Percentiles rank a stretch among this genome's conserved stretches.
phyloP scores from a whole-genome alignment of 805 yeast genomes.

The Yamadazyma endophytica region DNA sequence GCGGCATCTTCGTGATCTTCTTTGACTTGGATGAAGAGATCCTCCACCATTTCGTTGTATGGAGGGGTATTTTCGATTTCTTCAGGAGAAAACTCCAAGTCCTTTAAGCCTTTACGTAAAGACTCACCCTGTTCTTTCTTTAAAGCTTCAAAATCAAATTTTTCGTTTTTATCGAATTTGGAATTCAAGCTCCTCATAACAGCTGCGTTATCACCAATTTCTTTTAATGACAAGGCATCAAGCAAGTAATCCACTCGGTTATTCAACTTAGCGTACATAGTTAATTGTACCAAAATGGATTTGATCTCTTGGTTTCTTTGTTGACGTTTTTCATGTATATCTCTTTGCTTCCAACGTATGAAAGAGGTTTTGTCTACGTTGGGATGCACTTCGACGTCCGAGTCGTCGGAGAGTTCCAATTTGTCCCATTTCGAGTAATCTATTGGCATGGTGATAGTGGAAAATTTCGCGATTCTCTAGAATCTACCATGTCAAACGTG shows the following conservation, averaged over 20 bases:
- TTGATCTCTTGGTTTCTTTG: slow-evolving; percentile 76
- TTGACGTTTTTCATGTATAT: slow-evolving; percentile 87
- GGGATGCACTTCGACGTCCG: slow-evolving; percentile 96
- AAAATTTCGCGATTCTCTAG: too few relatives aligned
- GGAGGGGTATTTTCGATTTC: slow-evolving; percentile 50
- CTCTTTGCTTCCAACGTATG: slow-evolving; percentile 94
- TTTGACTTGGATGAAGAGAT: slow-evolving; percentile 72
- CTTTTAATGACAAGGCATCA: slow-evolving; percentile 33
- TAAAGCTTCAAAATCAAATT: slow-evolving; percentile 43
- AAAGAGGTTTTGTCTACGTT: slow-evolving; percentile 93
- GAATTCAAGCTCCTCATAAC: slow-evolving; percentile 41
- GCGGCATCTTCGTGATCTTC: slow-evolving; percentile 53
- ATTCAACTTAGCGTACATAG: slow-evolving; percentile 76
- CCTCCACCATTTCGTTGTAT: slow-evolving; percentile 91
- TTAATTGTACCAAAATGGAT: slow-evolving; percentile 68
- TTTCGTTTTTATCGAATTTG: slow-evolving; percentile 57
- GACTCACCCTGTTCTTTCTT: slow-evolving; percentile 34
- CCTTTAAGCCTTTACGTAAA: slow-evolving; percentile 42
- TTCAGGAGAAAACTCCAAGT: slow-evolving; percentile 30
- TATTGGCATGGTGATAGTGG: slow-evolving; percentile 69
- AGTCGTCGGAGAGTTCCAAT: slow-evolving; percentile 92
- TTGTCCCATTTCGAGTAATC: slow-evolving; percentile 99
- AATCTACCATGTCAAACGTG: too few relatives aligned
- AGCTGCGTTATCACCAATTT: slow-evolving; percentile 25
- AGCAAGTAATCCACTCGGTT: slow-evolving; percentile 66